These are phyloP conservation scores for Ochetophila trinervis DNA, from an alignment of 306 rosid genomes.

Conservation along the genomic window DNA sequence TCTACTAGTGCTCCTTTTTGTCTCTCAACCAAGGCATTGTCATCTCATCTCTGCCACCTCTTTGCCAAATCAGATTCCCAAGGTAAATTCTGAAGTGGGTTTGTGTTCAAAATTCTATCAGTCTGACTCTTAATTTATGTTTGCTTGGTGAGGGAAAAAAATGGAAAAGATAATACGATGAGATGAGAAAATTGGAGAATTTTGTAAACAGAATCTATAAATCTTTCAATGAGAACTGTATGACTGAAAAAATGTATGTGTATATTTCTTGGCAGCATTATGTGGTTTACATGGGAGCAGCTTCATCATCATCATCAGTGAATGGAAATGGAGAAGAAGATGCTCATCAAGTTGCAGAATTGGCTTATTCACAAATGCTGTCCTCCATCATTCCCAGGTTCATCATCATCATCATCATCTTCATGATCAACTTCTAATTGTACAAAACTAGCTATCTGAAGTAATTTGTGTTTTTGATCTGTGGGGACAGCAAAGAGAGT, in stretches of 20 bases:
- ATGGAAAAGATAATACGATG: background rate
- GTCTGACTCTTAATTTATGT: background rate
- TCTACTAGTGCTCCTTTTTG: conserved; percentile 28
- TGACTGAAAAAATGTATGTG: background rate
- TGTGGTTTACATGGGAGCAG: conserved; percentile 86
- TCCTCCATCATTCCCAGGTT: conserved; percentile 63
- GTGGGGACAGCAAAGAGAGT: conserved; percentile 49
- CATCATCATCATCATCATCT: background rate
- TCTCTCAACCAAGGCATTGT: conserved; percentile 35
- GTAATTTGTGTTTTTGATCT: background rate
- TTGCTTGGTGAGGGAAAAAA: conserved; percentile 14
- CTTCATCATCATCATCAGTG: conserved; percentile 38
- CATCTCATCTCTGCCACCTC: conserved; percentile 31
- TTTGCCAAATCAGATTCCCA: conserved; percentile 48
- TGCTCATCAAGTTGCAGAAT: conserved; percentile 40
- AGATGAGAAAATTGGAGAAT: too few relatives aligned
- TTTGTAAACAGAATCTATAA: too few relatives aligned
- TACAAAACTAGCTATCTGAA: background rate
- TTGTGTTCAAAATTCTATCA: background rate
- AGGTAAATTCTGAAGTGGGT: conserved; percentile 45
- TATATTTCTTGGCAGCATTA: conserved; percentile 51
- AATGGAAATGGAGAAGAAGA: conserved; percentile 31
- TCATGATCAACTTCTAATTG: background rate
- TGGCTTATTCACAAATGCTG: conserved; percentile 50
- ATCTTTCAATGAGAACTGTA: background rate